Percentiles rank a stretch among this genome's conserved stretches.
phyloP scores from a whole-genome alignment of 495 filamentous ascomycete species.

The Lasiosphaeris hirsuta region DNA sequence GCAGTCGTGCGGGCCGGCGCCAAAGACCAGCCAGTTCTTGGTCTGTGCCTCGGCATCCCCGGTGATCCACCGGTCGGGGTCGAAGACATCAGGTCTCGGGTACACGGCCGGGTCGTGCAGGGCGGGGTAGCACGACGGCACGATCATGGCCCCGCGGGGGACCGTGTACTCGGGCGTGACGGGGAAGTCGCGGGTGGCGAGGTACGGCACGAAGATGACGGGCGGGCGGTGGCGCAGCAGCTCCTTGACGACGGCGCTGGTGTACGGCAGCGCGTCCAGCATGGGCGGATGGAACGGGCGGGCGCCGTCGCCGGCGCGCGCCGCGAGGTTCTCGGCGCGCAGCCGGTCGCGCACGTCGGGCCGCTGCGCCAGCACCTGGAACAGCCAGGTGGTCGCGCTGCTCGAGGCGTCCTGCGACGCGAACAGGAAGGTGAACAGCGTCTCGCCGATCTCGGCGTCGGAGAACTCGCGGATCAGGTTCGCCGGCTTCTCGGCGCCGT shows the following conservation, averaged over 20 bases:
- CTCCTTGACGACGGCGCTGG: constrained; percentile 86
- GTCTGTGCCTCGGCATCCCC: constrained; percentile 77
- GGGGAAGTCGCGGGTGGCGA: constrained; percentile 87
- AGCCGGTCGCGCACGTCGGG: constrained; percentile 81
- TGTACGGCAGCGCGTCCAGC: constrained; percentile 80
- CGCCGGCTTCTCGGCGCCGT: constrained; percentile 66
- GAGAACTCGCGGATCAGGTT: constrained; percentile 77
- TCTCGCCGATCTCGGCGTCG: constrained; percentile 85
- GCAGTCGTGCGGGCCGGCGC: constrained; percentile 91
- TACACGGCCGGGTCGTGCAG: constrained; percentile 26
- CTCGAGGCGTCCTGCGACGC: constrained; percentile 92
- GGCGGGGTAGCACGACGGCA: constrained; percentile 38
- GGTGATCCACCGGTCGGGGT: constrained; percentile 76
- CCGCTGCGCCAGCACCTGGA: constrained; percentile 85
- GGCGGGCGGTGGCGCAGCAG: constrained; percentile 86
- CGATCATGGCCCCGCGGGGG: constrained; percentile 30
- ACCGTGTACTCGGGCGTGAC: constrained; percentile 78
- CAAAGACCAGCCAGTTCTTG: constrained; percentile 96
- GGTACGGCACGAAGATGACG: constrained; percentile 93
- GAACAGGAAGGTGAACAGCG: constrained; percentile 92
- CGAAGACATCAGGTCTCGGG: constrained; percentile 35
- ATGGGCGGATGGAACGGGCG: constrained; percentile 70
- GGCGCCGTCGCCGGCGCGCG: constrained; percentile 69
- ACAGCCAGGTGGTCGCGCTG: constrained; percentile 83
- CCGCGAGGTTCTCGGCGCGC: constrained; percentile 78